Base-by-base conservation (phyloP, 2,329 filamentous ascomycete species). In the Lasiodiplodia gonubiensis region DNA sequence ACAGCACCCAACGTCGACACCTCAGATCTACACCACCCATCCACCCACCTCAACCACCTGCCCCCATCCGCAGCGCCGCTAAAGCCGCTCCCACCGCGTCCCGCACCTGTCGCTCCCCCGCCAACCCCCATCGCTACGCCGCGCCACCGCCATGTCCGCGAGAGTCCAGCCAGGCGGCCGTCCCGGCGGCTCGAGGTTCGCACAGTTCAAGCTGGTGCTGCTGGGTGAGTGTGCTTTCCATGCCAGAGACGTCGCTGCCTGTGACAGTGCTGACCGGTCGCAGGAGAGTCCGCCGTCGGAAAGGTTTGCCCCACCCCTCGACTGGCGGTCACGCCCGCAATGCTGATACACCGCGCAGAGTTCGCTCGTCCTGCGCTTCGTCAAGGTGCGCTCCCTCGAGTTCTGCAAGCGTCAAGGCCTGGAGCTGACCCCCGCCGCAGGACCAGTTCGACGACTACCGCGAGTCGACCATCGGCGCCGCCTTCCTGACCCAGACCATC, bases 391-490 rank as follows among this genome's bases (percentile, higher is more conserved):
- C 30, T 42, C 46, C 23, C 23, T 33, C 30, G 23, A 21, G 46
- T n/a, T 46, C 27, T 7, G 23, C 30, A 7, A 18, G 39, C 12
- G 23, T 10, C 12, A 18, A 23, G 10, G 39, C 25, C n/a, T 11
- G 21, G n/a, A n/a, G 65, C 65, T 67, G 27, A 67, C 54, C 27
- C 65, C 49, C 48, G 35, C 2, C 16, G 55, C 76, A 97, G 93
- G 94, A 99, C 82, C 95, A 98, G 92, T 99, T 99, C 83, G 95
- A 99, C 85, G 90, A 92, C 81, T 97, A 97, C 85, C 90, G 94
- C 82, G 94, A 97, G 89, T 97, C 94, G 67, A 97, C 94, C 70
- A 97, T 97, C 82, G 94, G 95, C 81, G 95, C 96, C 74, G 96
- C 96, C 73, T 99, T 99, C 86, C 88, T 99, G 73, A 99, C 95